These are phyloP conservation scores for Madurella fahalii DNA, from an alignment of 2,329 filamentous ascomycete genomes.

Conservation along the genomic window DNA sequence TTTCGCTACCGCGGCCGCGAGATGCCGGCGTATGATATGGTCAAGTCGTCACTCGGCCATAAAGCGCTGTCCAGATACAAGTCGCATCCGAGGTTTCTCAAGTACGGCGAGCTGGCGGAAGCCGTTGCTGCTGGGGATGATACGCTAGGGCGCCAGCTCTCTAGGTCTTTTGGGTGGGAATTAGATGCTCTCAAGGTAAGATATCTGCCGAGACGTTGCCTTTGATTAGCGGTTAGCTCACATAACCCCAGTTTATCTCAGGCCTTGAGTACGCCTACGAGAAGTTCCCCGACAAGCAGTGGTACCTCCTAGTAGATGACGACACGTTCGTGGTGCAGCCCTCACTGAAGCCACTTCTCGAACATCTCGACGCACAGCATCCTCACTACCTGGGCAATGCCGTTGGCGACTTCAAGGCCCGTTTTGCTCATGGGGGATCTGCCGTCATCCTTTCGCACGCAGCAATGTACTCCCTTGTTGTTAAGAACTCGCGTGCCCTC, in stretches of 20 bases:
- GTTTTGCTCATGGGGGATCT: conserved; percentile 56
- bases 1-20: conserved; percentile 25
- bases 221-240: not conserved
- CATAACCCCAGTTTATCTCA: conserved; percentile 45
- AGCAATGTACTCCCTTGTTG: conserved; percentile 45
- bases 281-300: conserved; percentile 51
- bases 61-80: conserved; percentile 30
- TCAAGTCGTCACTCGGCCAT: conserved; percentile 30
- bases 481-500: conserved; percentile 39
- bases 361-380: conserved; percentile 44
- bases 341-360: conserved; percentile 45
- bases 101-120: conserved; percentile 38
- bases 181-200: conserved; percentile 47
- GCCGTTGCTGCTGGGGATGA: conserved; percentile 39
- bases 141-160: conserved; percentile 35
- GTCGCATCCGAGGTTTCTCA: conserved; percentile 33
- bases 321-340: conserved; percentile 52
- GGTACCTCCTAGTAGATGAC: conserved; percentile 56
- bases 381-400: conserved; percentile 54
- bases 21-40: conserved; percentile 39
- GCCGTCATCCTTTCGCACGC: conserved; percentile 49
- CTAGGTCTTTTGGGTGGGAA: conserved; percentile 44
- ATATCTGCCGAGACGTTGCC: not conserved
- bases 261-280: conserved; percentile 50
- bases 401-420: conserved; percentile 51